phyloP scores from a whole-genome alignment of 768 basidiomycete genomes.

The Mycena capillaripes region DNA sequence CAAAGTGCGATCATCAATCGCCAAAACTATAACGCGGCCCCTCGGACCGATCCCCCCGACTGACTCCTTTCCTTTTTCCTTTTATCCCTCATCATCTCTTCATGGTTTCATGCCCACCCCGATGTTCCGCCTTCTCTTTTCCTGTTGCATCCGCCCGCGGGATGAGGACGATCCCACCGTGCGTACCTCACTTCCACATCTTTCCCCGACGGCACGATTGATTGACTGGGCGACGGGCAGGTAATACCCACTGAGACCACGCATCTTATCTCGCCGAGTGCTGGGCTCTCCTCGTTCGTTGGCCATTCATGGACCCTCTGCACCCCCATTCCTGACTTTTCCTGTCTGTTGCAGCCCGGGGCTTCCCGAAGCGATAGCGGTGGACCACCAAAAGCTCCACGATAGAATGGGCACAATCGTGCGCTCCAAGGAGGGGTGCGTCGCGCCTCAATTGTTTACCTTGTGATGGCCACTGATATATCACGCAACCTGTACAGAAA shows the following conservation, averaged over 20 bases:
- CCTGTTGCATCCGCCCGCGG: background rate
- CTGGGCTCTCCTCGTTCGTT: conserved; percentile 4
- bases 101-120: conserved; percentile 12
- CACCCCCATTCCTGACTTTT: background rate
- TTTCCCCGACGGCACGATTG: background rate
- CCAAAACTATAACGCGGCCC: background rate
- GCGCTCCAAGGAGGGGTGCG: conserved; percentile 72
- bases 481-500: conserved; percentile 54
- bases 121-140: conserved; percentile 13
- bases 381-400: conserved; percentile 66
- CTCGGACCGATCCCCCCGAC: conserved; percentile 1
- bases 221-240: background rate
- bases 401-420: conserved; percentile 71
- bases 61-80: conserved; percentile 2
- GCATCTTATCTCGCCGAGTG: background rate
- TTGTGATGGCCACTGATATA: conserved; percentile 2
- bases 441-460: conserved; percentile 21
- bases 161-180: conserved; percentile 15
- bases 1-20: background rate
- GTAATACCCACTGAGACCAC: conserved; percentile 21
- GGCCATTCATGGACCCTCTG: background rate
- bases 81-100: background rate
- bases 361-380: background rate
- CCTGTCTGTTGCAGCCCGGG: background rate
- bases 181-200: background rate